Evolutionary conservation across 2,329 filamentous ascomycete genomes (phyloP), one percentile per base, ranked within the genome.

Genomic region (Amphichorda felina): DNA sequence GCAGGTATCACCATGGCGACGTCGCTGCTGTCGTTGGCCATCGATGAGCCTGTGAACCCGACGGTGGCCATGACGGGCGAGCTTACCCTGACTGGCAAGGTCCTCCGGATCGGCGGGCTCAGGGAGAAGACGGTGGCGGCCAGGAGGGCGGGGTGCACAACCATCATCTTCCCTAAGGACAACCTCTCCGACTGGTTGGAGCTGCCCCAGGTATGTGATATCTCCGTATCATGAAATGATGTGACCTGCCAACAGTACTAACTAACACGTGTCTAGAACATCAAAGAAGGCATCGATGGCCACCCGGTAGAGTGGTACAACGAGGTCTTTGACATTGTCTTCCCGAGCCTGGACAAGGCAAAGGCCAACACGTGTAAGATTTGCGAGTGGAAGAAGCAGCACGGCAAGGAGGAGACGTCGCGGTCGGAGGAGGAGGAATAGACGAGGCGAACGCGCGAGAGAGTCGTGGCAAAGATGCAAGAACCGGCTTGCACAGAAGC

Each of bases 1-100:
- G 91, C 91, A 15, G 91, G 91, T 54, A 91, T 98, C 51, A 98
- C 91, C 6, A 98, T 98, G 91, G 82, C 91, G n/a, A 94, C 87
- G 6, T 87, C 83, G 39, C 61, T 98, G 48, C 67, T 98, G 34
- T 89, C 82, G 35, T 66, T 98, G 41, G 89, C 86, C 8, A 64
- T 96, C 27, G 76, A 94, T 45, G 71, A 72, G 31, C 71, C 80
- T 13, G 70, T 98, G 34, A 72, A 87, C 51, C 85, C 89, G 6
- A 86, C 84, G 1, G 79, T 96, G 46, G 89, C 93, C 40, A 98
- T 98, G 91, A 98, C 91, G 1, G 91, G 91, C 43, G 91, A 98
- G 61, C 67, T 98, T 43, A 98, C 93, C 2, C 78, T 98, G 35
- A 98, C 91, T 2, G 91, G 91, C 37, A 98, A 98, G 63, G 89